phyloP scores from a whole-genome alignment of 805 yeast species.

The Wickerhamomyces hampshirensis region DNA sequence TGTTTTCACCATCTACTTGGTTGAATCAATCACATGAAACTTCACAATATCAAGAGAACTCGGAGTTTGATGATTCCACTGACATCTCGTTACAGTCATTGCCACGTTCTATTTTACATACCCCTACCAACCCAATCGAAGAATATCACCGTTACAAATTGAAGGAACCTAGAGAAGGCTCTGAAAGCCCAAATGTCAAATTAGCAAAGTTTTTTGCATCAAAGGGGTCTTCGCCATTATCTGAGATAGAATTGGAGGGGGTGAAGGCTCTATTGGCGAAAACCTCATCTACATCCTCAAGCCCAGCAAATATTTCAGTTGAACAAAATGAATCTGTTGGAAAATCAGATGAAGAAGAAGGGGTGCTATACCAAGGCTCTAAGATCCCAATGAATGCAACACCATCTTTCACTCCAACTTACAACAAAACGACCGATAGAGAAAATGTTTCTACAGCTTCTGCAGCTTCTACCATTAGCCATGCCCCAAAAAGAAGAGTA shows the following conservation, averaged over 20 bases:
- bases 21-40: background rate
- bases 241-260: slow-evolving; percentile 78
- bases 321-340: background rate
- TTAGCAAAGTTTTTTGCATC: slow-evolving; percentile 65
- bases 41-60: background rate
- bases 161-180: slow-evolving; percentile 3
- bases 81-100: slow-evolving; percentile 4
- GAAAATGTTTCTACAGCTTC: slow-evolving; percentile 14
- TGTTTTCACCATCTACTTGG: slow-evolving; percentile 23
- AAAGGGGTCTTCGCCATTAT: slow-evolving; percentile 71
- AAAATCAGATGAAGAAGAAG: background rate
- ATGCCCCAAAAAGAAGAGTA: slow-evolving; percentile 24
- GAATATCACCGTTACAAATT: slow-evolving; percentile 13
- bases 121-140: slow-evolving; percentile 17
- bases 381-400: slow-evolving; percentile 10
- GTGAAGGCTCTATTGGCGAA: slow-evolving; percentile 55
- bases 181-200: slow-evolving; percentile 48
- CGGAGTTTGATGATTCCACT: background rate
- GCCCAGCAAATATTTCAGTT: slow-evolving; percentile 4
- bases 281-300: slow-evolving; percentile 28
- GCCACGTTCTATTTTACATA: background rate
- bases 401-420: slow-evolving; percentile 34
- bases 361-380: background rate
- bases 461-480: slow-evolving; percentile 12
- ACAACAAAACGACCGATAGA: slow-evolving; percentile 11